Evolutionary conservation across 345 rosid genomes (phyloP).

Genomic region (Melaleuca alternifolia): DNA sequence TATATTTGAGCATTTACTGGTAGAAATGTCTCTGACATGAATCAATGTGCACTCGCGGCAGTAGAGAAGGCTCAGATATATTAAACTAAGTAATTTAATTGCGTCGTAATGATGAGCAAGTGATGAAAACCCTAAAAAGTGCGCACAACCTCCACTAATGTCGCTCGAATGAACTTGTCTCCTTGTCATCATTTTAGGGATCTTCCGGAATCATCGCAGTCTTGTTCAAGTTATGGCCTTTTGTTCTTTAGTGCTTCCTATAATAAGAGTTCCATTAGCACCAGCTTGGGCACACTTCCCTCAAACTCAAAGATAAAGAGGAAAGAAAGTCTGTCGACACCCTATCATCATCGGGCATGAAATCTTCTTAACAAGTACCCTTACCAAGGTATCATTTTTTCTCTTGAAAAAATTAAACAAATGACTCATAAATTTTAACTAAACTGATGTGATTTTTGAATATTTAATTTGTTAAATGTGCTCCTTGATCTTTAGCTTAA

Average conservation of each 20-base stretch:
- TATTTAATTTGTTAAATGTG: no score
- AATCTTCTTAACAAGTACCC: not conserved
- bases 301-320: not conserved
- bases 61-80: not conserved
- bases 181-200: not conserved
- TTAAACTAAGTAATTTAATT: not conserved
- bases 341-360: not conserved
- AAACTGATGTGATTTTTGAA: no score
- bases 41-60: not conserved
- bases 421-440: no score
- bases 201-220: not conserved
- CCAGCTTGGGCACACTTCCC: not conserved
- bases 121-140: not conserved
- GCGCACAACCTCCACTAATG: not conserved
- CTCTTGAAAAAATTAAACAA: no score
- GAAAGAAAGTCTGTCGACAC: not conserved
- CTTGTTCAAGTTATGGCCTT: not conserved
- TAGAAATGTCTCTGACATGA: not conserved
- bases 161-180: not conserved
- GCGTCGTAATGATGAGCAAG: not conserved
- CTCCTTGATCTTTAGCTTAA: no score
- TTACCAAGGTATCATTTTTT: not conserved
- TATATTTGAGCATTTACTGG: not conserved
- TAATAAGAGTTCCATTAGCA: not conserved
- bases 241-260: constrained; percentile 2